Evolutionary conservation across 2,329 filamentous ascomycete genomes (phyloP).

Genomic region (Cladosporium oxysporum): DNA sequence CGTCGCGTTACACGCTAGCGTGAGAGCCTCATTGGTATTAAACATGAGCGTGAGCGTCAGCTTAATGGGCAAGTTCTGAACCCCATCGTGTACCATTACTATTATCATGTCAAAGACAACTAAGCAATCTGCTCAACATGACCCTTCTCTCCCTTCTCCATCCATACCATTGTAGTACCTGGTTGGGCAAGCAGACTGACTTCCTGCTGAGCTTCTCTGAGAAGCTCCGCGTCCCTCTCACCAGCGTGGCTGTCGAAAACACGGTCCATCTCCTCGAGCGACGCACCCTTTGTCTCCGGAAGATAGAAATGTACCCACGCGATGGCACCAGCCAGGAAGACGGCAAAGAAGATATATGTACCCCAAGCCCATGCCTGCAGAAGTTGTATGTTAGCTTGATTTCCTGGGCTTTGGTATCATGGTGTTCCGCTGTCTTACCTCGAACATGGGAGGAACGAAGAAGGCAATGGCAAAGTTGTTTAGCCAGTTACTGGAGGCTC

Average conservation of each 20-base stretch:
- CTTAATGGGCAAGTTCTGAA: neutral
- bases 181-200: conserved; percentile 52
- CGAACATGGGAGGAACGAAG: conserved; percentile 35
- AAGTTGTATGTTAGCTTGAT: neutral
- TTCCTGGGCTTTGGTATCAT: neutral
- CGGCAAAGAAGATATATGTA: conserved; percentile 62
- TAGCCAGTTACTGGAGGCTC: conserved; percentile 49
- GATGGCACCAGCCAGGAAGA: conserved; percentile 53
- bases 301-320: conserved; percentile 57
- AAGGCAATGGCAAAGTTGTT: conserved; percentile 61
- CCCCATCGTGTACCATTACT: neutral
- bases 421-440: neutral
- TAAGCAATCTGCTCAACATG: conserved; percentile 2
- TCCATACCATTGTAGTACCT: neutral
- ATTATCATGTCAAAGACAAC: neutral
- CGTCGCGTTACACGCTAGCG: neutral
- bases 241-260: conserved; percentile 26
- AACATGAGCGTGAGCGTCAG: neutral
- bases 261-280: conserved; percentile 33
- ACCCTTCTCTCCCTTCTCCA: conserved; percentile 1
- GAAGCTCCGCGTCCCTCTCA: conserved; percentile 5
- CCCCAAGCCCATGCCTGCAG: conserved; percentile 56
- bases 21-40: neutral
- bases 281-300: conserved; percentile 32
- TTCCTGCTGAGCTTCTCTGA: conserved; percentile 10